phyloP scores from a whole-genome alignment of 2,329 filamentous ascomycete species.

The Botrytis hyacinthi region DNA sequence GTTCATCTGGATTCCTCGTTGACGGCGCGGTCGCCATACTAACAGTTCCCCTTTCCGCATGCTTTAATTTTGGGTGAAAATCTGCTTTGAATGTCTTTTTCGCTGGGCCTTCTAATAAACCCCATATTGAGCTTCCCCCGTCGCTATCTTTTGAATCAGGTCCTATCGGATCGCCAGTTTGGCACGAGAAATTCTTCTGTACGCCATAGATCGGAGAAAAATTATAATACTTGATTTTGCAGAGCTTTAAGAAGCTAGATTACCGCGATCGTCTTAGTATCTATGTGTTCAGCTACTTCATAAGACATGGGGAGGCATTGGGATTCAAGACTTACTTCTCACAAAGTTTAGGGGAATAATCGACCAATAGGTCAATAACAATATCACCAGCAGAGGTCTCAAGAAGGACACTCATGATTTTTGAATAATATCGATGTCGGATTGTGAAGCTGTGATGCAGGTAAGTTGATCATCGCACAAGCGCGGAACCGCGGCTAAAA shows the following conservation, averaged over 20 bases:
- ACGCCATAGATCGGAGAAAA: slow-evolving; percentile 89
- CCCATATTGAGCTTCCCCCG: slow-evolving; percentile 93
- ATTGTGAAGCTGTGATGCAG: slow-evolving; percentile 15
- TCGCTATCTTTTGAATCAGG: slow-evolving; percentile 81
- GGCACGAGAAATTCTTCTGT: slow-evolving; percentile 93
- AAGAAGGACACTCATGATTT: slow-evolving; percentile 81
- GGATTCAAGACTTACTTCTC: slow-evolving; percentile 72
- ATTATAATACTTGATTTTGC: slow-evolving; percentile 99
- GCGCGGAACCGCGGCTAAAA: slow-evolving; percentile 15
- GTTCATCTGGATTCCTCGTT: slow-evolving; percentile 72
- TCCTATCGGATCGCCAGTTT: slow-evolving; percentile 91
- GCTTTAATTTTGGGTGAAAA: slow-evolving; percentile 83
- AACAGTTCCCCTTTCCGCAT: slow-evolving; percentile 84
- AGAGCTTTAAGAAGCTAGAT: slow-evolving; percentile 90
- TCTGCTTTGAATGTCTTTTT: slow-evolving; percentile 80
- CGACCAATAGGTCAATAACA: slow-evolving; percentile 86
- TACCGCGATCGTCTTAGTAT: slow-evolving; percentile 50
- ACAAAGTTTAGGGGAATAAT: slow-evolving; percentile 86
- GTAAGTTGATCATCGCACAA: slow-evolving; percentile 11
- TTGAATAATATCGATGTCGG: background rate
- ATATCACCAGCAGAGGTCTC: slow-evolving; percentile 93
- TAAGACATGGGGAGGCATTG: slow-evolving; percentile 21
- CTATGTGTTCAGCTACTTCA: slow-evolving; percentile 50
- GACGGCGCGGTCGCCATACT: slow-evolving; percentile 94
- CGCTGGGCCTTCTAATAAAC: slow-evolving; percentile 65